Base-by-base conservation (phyloP, 148 eudicot species). In the Chenopodium suecicum region DNA sequence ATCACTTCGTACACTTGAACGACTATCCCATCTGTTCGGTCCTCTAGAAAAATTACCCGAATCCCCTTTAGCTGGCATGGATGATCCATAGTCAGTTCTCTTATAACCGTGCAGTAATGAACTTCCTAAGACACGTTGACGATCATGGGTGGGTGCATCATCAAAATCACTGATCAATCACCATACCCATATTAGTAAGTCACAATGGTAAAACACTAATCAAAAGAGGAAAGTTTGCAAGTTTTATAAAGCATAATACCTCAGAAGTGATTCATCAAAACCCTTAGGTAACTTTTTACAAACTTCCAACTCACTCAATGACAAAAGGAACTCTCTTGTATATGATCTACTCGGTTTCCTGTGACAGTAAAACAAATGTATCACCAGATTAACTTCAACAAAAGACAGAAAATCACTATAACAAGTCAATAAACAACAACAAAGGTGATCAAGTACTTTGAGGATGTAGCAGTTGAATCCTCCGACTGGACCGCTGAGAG, bases 271-370 rank as follows among this genome's bases (percentile, higher is more conserved):
- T 82, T 81, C 86, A 82, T 90, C 93, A 67, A 92, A 91, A 44
- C 92, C 99, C 77, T 72, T 79, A 4, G 99, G 99, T 29, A 94
- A 84, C 86, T 83, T 89, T 85, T 88, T 89, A 92, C 98, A 94
- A 79, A 82, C 79, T 78, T 94, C 99, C 88, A 90, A 82, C 22
- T 89, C 89, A 72, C 98, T 79, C 14, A 94, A 84, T 4, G 97
- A 90, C 72, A 97, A 71, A 47, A 97, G 96, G 83, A 91, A 94
- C 58, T 97, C 92, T 84, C 93, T 88, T 34, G 95, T 70, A 75
- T 92, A 97, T 37, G 92, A 83, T 75, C 87, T 81, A 80, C 46
- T 86, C 10, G 87, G 81, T 76, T 78, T 82, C 95, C 99, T 97
- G 90, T 34, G 32, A 29, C 81, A 85, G 27, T n/a, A 78, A 83